phyloP scores from a whole-genome alignment of 805 yeast genomes.

The Myxozyma mucilagina region DNA sequence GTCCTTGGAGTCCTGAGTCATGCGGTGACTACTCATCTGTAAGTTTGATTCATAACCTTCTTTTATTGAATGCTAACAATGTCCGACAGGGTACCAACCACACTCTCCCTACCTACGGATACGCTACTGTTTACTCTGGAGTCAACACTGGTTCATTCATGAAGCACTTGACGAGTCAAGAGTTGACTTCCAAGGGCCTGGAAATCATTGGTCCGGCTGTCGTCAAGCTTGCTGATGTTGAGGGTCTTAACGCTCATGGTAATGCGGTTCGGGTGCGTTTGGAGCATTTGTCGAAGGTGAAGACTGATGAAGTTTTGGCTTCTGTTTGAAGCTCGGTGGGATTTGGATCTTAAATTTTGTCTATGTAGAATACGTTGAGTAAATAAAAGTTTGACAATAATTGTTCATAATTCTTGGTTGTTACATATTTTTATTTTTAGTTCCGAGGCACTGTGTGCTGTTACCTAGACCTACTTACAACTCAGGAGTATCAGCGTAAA shows the following conservation, averaged over 20 bases:
- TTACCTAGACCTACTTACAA: not conserved
- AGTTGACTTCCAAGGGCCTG: conserved; percentile 81
- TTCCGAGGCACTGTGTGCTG: not conserved
- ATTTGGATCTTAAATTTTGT: not conserved
- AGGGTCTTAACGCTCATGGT: conserved; percentile 96
- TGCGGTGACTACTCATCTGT: conserved; percentile 88
- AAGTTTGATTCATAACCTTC: not conserved
- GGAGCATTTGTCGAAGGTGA: conserved; percentile 44
- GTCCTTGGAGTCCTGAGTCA: conserved; percentile 93
- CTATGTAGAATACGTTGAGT: not conserved
- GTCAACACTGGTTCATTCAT: conserved; percentile 95
- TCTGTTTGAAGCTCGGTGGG: not conserved
- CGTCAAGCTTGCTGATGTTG: conserved; percentile 92
- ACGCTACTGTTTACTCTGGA: conserved; percentile 96
- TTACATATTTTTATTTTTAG: not conserved
- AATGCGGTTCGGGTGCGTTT: conserved; percentile 94
- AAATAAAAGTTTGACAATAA: too few relatives aligned
- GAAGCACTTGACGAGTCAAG: conserved; percentile 92
- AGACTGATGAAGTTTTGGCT: conserved; percentile 10
- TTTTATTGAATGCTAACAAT: not conserved
- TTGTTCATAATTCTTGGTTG: too few relatives aligned
- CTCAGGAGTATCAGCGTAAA: conserved; percentile 11
- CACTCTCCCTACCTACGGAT: conserved; percentile 97
- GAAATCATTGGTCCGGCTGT: conserved; percentile 92
- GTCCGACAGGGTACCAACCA: conserved; percentile 93